phyloP scores from a whole-genome alignment of 768 basidiomycete genomes.

The Agrocybe praecox region DNA sequence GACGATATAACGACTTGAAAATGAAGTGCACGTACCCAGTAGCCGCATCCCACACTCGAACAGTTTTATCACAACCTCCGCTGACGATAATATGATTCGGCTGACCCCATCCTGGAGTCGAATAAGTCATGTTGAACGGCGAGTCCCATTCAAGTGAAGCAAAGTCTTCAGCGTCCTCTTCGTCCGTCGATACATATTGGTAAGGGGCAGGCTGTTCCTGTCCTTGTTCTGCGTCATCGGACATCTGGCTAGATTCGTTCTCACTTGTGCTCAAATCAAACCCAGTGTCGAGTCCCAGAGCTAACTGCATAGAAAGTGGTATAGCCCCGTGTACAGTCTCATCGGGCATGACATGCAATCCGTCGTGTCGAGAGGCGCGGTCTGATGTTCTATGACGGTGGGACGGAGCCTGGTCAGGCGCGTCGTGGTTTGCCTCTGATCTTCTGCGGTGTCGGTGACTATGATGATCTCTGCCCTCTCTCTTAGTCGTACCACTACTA shows the following conservation, averaged over 20 bases:
- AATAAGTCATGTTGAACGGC: constrained; percentile 47
- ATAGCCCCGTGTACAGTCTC: constrained; percentile 28
- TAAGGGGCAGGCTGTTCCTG: background rate
- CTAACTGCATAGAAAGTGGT: constrained; percentile 44
- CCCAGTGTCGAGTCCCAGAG: constrained; percentile 14
- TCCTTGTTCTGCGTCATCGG: constrained; percentile 6
- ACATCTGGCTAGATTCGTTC: constrained; percentile 39
- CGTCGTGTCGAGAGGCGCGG: background rate
- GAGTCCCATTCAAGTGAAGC: background rate
- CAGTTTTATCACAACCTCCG: constrained; percentile 89
- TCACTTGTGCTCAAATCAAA: background rate
- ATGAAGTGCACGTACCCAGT: constrained; percentile 61
- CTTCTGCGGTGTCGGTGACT: no score
- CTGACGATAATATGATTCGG: constrained; percentile 81
- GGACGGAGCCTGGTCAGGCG: background rate
- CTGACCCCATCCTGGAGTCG: constrained; percentile 90
- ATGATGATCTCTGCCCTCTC: no score
- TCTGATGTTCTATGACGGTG: background rate
- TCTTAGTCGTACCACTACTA: no score
- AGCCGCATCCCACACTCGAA: constrained; percentile 91
- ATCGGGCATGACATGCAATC: constrained; percentile 14
- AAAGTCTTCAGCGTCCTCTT: constrained; percentile 6
- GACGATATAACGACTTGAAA: background rate
- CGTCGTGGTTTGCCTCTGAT: background rate
- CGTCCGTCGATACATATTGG: background rate